Evolutionary conservation across 495 filamentous ascomycete genomes (phyloP), one percentile per base, ranked within the genome.

Genomic region (Cudoniella acicularis): DNA sequence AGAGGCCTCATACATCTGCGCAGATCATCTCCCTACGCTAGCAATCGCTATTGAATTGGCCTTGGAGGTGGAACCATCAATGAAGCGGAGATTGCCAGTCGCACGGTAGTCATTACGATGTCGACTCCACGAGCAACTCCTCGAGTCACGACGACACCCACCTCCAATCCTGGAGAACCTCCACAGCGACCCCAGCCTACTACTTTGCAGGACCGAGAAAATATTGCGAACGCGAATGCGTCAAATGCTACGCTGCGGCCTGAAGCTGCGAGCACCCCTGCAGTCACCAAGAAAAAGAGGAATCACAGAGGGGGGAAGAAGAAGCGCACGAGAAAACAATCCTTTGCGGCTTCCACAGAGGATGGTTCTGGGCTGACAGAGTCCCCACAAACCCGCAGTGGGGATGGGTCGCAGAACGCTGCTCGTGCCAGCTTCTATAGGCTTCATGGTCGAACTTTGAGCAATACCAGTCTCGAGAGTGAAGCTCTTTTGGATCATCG

Each of bases 391-490:
- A 58, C 68, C 63, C 67, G 75, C 63, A 42, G 70, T 72, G 30
- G 26, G 3, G 55, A 20, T 2, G 23, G 59, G 64, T 16, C 59
- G 73, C 46, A 73, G 69, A 25, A 67, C 69, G 47, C 62, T 57
- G 49, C 68, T 49, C 52, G 70, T 60, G 57, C 71, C 57, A 48
- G 55, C 20, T 86, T 88, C 64, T 92, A 89, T 66, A 72, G 79
- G 26, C 67, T 85, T 45, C 76, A 74, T 36, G 75, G 74, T 17
- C 64, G 70, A 4, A 88, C 86, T 67, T 52, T 86, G 59, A 96
- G 91, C 69, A 85, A 78, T 67, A 90, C 89, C 3, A 95, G 91
- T 66, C 72, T 96, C 53, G 91, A 92, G 54, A 93, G 89, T 66
- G 83, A 91, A 64, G 84, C 82, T 2, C 75, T 95, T 48, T 72